These are phyloP conservation scores for Isatis tinctoria DNA, from an alignment of 345 rosid genomes.

Conservation along the genomic window DNA sequence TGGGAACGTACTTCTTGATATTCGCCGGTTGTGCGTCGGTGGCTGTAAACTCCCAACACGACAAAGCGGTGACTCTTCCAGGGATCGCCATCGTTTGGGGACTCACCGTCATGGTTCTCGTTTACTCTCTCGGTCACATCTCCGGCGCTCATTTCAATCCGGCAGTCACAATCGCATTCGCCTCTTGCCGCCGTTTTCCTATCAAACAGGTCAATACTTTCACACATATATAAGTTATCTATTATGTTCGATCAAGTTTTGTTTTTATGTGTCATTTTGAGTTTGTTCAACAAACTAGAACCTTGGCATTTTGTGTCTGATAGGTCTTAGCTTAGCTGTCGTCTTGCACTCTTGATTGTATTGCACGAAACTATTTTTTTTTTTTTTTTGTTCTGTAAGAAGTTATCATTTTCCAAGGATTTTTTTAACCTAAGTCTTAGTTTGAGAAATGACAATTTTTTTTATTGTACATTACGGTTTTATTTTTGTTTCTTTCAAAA, in stretches of 20 bases:
- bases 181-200: slow-evolving; percentile 77
- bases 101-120: slow-evolving; percentile 76
- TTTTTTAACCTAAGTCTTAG: not conserved
- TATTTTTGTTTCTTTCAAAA: not conserved
- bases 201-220: slow-evolving; percentile 51
- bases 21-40: slow-evolving; percentile 86
- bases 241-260: not conserved
- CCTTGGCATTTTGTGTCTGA: slow-evolving; percentile 5
- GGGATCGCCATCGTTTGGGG: slow-evolving; percentile 90
- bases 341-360: slow-evolving; percentile 13
- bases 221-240: not conserved
- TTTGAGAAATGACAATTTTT: not conserved
- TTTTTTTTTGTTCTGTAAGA: not conserved
- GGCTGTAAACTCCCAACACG: slow-evolving; percentile 60
- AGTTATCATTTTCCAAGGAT: not conserved
- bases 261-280: not conserved
- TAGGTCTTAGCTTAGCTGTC: slow-evolving; percentile 9
- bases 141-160: slow-evolving; percentile 98
- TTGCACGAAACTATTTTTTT: slow-evolving; percentile 13
- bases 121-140: slow-evolving; percentile 87
- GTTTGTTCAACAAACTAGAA: slow-evolving; percentile 26
- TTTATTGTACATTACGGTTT: not conserved
- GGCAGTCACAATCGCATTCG: slow-evolving; percentile 91
- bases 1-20: slow-evolving; percentile 90
- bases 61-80: slow-evolving; percentile 58